Evolutionary conservation across 1,284 basidiomycete genomes (phyloP), one percentile per base, ranked within the genome.

Genomic region (Malassezia brasiliensis): DNA sequence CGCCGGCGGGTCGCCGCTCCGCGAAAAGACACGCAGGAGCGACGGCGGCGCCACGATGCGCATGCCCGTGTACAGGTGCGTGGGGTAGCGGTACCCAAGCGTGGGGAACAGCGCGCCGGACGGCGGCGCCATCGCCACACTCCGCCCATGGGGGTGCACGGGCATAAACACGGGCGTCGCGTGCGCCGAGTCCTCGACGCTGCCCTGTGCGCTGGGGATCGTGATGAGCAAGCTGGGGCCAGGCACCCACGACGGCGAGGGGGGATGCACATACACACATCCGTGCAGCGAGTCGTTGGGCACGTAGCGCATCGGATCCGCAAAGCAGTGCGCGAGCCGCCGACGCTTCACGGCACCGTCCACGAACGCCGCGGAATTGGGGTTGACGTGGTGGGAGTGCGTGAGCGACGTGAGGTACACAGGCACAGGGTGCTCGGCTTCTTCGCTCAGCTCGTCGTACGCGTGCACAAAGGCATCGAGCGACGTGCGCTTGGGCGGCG

Each of bases 211-310:
- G 53, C 30, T 66, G 58, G 34, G 62, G 12, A 66, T 64, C 22
- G 69, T 70, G 6, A 72, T 64, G 19, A 72, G 53, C 56, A 68
- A 59, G 34, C 67, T 72, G 25, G 69, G 63, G 2, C 63, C 63
- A 0, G 69, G 69, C 14, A 49, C 57, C 39, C 63, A 66, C 3
- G 69, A 59, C 1, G 63, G 46, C 41, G 64, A 48, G 2, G 65
- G 52, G 17, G 69, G 69, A 22, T 64, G 61, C 11, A 60, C 66
- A 36, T 58, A 31, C 12, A 70, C 64, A 14, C 63, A 60, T 3
- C 63, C 69, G 31, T 67, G 67, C 44, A 72, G 44, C 42, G 64
- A 69, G 52, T 72, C 69, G 49, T 60, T 63, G 3, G 69, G 69
- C 30, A 58, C 47, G 25, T 64, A 72, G 7, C 67, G 62, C 31